phyloP scores from a whole-genome alignment of 306 rosid species.

The Argentina anserina region DNA sequence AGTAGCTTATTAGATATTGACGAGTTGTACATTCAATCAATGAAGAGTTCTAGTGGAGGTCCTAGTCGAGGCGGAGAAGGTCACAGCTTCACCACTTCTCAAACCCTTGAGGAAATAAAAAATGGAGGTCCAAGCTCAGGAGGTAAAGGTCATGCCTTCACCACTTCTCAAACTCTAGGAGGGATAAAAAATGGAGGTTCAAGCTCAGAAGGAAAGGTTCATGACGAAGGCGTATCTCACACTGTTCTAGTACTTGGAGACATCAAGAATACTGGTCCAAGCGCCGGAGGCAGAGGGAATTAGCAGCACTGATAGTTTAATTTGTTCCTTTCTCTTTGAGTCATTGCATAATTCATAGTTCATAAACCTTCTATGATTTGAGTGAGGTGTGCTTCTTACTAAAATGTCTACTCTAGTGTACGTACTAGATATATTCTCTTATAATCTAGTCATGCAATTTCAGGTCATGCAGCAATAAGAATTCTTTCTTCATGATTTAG shows the following conservation, averaged over 20 bases:
- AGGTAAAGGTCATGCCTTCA: constrained; percentile 17
- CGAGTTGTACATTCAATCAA: constrained; percentile 9
- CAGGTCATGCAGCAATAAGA: too few relatives aligned
- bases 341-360: not conserved
- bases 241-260: constrained; percentile 17
- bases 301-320: not conserved
- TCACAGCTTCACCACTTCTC: constrained; percentile 17
- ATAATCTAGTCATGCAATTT: too few relatives aligned
- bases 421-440: too few relatives aligned
- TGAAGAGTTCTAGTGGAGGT: constrained; percentile 25
- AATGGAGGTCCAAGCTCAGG: constrained; percentile 36
- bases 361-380: not conserved
- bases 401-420: too few relatives aligned
- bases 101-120: constrained; percentile 25
- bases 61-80: constrained; percentile 25
- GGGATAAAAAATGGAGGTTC: constrained; percentile 31
- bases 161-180: constrained; percentile 22
- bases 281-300: constrained; percentile 25
- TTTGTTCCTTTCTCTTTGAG: not conserved
- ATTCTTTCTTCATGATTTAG: too few relatives aligned
- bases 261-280: constrained; percentile 27
- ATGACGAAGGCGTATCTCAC: constrained; percentile 14
- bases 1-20: constrained; percentile 15
- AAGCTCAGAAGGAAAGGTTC: constrained; percentile 20
- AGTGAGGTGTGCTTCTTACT: too few relatives aligned